Evolutionary conservation across 345 rosid species (phyloP).

Genomic region (Eucalyptus tenuipes): DNA sequence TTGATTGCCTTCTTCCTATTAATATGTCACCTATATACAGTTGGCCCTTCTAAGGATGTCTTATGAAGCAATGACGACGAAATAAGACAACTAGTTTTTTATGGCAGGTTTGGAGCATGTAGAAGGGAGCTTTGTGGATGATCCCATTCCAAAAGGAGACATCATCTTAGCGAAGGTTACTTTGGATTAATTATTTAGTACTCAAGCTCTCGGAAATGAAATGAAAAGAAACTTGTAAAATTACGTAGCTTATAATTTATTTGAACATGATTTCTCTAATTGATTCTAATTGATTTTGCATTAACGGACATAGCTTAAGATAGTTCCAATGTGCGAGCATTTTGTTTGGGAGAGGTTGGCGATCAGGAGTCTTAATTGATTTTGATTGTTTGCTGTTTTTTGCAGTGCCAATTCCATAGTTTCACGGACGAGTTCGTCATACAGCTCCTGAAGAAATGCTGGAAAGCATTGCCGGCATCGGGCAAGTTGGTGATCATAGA

Average conservation of each 20-base stretch:
- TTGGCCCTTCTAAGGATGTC: too few relatives aligned
- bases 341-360: too few relatives aligned
- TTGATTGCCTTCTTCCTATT: too few relatives aligned
- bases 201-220: neutral
- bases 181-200: neutral
- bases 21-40: too few relatives aligned
- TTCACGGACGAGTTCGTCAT: slow-evolving; percentile 25
- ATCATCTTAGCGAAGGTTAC: slow-evolving; percentile 8
- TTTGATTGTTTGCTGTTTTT: neutral
- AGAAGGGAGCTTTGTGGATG: slow-evolving; percentile 4
- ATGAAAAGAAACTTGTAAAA: neutral
- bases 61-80: neutral
- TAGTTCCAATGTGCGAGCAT: too few relatives aligned
- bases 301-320: too few relatives aligned
- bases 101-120: slow-evolving; percentile 9
- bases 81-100: neutral
- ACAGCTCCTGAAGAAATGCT: slow-evolving; percentile 32
- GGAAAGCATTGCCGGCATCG: slow-evolving; percentile 13
- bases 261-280: neutral
- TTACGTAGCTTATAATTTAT: neutral
- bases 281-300: too few relatives aligned
- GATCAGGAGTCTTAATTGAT: too few relatives aligned
- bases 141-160: slow-evolving; percentile 6
- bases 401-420: slow-evolving; percentile 25
- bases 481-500: slow-evolving; percentile 36